Percentiles rank a stretch among this genome's conserved stretches.
Evolutionary conservation across 768 basidiomycete genomes (phyloP).

Genomic region (Boletales sp.): DNA sequence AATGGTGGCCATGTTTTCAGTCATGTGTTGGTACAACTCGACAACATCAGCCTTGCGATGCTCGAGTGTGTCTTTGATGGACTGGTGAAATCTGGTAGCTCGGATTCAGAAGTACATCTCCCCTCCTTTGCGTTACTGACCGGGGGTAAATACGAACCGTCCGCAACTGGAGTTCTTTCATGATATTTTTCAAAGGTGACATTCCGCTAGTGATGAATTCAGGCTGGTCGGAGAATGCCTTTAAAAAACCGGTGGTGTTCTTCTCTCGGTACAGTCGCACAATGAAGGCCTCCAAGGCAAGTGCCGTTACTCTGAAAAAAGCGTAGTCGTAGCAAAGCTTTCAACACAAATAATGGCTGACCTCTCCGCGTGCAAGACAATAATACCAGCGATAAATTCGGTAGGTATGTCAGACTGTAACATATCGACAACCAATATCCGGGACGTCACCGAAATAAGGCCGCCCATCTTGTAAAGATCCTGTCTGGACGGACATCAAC

Average conservation of each 20-base stretch:
- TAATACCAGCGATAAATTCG: conserved; percentile 81
- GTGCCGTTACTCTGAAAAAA: conserved; percentile 67
- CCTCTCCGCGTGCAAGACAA: conserved; percentile 91
- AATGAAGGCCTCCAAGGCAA: conserved; percentile 89
- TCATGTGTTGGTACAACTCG: conserved; percentile 84
- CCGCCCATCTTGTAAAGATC: conserved; percentile 86
- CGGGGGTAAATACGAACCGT: conserved; percentile 91
- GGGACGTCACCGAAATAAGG: conserved; percentile 86
- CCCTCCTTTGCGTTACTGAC: conserved; percentile 36
- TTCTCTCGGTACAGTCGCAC: conserved; percentile 86
- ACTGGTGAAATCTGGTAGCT: conserved; percentile 75
- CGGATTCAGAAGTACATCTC: neutral
- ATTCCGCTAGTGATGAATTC: conserved; percentile 92
- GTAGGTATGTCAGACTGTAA: conserved; percentile 81
- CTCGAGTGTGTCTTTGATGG: conserved; percentile 78
- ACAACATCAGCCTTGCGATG: conserved; percentile 86
- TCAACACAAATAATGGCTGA: conserved; percentile 29
- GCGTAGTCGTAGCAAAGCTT: neutral
- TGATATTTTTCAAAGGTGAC: conserved; percentile 85
- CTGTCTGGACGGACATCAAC: conserved; percentile 48
- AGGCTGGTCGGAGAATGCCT: conserved; percentile 96
- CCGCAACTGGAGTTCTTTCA: conserved; percentile 89
- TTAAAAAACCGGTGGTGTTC: conserved; percentile 88
- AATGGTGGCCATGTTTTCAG: conserved; percentile 85
- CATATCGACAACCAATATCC: conserved; percentile 95